Percentiles rank a stretch among this genome's conserved stretches.
Evolutionary conservation across 345 rosid genomes (phyloP).

Genomic region (Boechera divaricarpa): DNA sequence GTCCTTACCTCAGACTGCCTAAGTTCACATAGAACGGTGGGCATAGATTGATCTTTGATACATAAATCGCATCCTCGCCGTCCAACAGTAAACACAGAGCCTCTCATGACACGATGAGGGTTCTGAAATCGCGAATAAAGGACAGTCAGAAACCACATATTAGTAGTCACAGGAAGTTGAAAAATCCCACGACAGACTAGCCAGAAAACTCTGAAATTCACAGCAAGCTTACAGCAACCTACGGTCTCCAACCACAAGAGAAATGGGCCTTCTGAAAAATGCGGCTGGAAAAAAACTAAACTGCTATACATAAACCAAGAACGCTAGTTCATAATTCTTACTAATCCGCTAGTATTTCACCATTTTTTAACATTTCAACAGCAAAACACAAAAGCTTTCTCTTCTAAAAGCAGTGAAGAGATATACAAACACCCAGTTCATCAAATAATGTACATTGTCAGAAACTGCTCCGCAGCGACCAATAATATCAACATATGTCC

Average conservation of each 20-base stretch:
- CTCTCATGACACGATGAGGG: conserved; percentile 65
- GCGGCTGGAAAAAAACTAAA: background rate
- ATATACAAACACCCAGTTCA: background rate
- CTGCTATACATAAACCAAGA: background rate
- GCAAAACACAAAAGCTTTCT: no score
- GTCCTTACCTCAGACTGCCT: conserved; percentile 72
- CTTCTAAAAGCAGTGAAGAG: no score
- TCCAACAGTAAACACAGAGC: conserved; percentile 74
- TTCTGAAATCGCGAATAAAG: conserved; percentile 55
- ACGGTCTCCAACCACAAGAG: no score
- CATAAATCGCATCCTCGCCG: conserved; percentile 71
- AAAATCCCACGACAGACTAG: background rate
- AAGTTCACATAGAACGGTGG: conserved; percentile 71
- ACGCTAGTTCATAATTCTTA: background rate
- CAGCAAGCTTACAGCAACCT: background rate
- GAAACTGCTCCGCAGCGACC: background rate
- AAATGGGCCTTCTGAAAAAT: background rate
- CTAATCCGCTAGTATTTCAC: background rate
- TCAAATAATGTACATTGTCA: conserved; percentile 17
- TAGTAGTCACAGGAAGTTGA: conserved; percentile 9
- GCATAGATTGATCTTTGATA: conserved; percentile 63
- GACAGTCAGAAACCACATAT: conserved; percentile 26
- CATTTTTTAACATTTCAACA: background rate
- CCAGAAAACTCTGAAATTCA: background rate
- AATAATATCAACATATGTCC: background rate